Percentiles rank a stretch among this genome's conserved stretches.
Evolutionary conservation across 2,329 filamentous ascomycete species (phyloP).

Genomic region (Phaeosphaeriaceae sp.): DNA sequence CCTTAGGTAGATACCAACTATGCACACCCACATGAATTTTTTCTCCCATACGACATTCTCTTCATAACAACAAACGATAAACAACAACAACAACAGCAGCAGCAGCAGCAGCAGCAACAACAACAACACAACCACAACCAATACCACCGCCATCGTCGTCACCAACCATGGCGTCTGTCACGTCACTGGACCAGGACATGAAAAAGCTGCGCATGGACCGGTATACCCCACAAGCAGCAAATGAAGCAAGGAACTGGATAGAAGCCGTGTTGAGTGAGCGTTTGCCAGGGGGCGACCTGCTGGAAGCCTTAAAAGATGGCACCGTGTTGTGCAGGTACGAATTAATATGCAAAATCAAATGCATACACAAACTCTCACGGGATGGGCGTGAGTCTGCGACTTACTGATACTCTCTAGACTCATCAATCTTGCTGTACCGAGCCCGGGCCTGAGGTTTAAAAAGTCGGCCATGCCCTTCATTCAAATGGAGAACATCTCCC

Average conservation of each 20-base stretch:
- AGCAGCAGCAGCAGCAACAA: slow-evolving; percentile 14
- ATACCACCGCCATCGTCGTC: slow-evolving; percentile 22
- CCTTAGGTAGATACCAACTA: too few species aligned
- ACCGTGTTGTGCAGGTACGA: slow-evolving; percentile 88
- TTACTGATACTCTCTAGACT: slow-evolving; percentile 61
- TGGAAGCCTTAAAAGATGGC: slow-evolving; percentile 88
- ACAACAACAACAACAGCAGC: too few species aligned
- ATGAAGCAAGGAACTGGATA: slow-evolving; percentile 85
- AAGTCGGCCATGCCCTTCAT: slow-evolving; percentile 95
- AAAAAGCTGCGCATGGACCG: slow-evolving; percentile 89
- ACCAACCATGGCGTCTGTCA: slow-evolving; percentile 81
- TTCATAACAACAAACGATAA: too few species aligned
- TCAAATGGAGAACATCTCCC: slow-evolving; percentile 99
- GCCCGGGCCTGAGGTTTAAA: slow-evolving; percentile 87
- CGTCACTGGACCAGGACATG: slow-evolving; percentile 94
- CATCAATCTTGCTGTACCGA: slow-evolving; percentile 77
- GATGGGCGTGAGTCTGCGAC: background rate
- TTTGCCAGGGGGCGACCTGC: slow-evolving; percentile 74
- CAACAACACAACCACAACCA: slow-evolving; percentile 13
- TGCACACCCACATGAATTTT: too few species aligned
- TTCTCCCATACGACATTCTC: too few species aligned
- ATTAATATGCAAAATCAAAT: too few species aligned
- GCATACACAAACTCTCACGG: too few species aligned
- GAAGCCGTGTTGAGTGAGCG: slow-evolving; percentile 78
- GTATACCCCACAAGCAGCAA: slow-evolving; percentile 89